These are phyloP conservation scores for Ceratocystis papillata DNA, from an alignment of 2,329 filamentous ascomycete species.

Conservation along the genomic window DNA sequence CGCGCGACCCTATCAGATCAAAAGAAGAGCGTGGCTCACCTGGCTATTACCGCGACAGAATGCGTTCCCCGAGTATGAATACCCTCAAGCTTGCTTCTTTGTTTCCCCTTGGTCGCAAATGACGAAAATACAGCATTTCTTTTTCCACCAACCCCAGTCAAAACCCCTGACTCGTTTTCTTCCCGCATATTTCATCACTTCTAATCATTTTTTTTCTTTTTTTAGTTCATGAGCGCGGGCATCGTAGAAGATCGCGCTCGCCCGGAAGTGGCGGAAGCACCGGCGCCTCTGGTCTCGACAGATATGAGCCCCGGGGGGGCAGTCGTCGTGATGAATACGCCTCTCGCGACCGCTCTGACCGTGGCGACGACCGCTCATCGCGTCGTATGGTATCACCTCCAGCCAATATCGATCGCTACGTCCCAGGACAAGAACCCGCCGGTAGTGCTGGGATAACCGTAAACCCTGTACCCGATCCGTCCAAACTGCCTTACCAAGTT, in stretches of 20 bases:
- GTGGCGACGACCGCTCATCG: conserved; percentile 42
- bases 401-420: conserved; percentile 72
- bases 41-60: conserved; percentile 36
- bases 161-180: no score
- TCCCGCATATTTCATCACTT: no score
- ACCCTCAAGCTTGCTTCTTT: not conserved
- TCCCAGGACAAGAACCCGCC: conserved; percentile 56
- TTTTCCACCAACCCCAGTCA: not conserved
- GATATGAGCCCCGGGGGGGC: conserved; percentile 57
- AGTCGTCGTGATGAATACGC: conserved; percentile 52
- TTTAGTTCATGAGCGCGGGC: conserved; percentile 48
- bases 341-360: conserved; percentile 38
- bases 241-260: conserved; percentile 55
- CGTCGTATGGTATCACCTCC: conserved; percentile 52
- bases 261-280: conserved; percentile 38
- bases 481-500: conserved; percentile 65
- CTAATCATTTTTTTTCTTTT: conserved; percentile 23
- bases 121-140: not conserved
- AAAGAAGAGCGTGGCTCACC: conserved; percentile 48
- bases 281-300: conserved; percentile 43
- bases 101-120: not conserved
- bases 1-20: conserved; percentile 42
- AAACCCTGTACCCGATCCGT: conserved; percentile 63
- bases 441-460: conserved; percentile 36
- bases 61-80: conserved; percentile 59